These are phyloP conservation scores for Cerrena zonata DNA, from an alignment of 1,284 basidiomycete species.

Conservation along the genomic window DNA sequence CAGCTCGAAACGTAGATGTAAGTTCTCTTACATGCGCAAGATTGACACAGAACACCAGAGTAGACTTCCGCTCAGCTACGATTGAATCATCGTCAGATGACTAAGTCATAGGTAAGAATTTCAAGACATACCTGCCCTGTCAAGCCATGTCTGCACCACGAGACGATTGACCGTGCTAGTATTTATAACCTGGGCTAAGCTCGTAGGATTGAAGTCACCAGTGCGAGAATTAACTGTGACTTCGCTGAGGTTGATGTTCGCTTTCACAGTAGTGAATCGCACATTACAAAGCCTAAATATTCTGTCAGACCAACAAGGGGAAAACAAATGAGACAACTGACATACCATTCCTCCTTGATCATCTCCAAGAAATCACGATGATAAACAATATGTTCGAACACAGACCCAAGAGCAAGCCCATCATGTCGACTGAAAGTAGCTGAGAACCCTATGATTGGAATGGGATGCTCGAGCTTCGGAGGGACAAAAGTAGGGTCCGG, in stretches of 20 bases:
- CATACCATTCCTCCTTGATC: conserved; percentile 86
- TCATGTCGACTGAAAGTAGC: conserved; percentile 94
- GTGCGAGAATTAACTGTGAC: conserved; percentile 61
- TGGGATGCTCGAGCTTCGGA: conserved; percentile 37
- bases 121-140: conserved; percentile 56
- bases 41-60: conserved; percentile 87
- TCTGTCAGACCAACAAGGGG: neutral
- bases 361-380: conserved; percentile 90
- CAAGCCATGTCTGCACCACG: conserved; percentile 76
- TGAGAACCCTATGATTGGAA: conserved; percentile 91
- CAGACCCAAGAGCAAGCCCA: conserved; percentile 80
- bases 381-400: conserved; percentile 90
- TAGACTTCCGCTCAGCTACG: conserved; percentile 74
- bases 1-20: conserved; percentile 67
- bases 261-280: conserved; percentile 75
- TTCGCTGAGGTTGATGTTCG: conserved; percentile 62
- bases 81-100: conserved; percentile 7
- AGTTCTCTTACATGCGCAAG: conserved; percentile 78
- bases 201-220: conserved; percentile 76
- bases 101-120: too few species aligned
- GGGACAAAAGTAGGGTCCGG: conserved; percentile 39
- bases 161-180: conserved; percentile 70
- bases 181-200: conserved; percentile 77
- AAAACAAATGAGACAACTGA: conserved; percentile 12
- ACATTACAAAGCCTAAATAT: conserved; percentile 77